A percentile compares a stretch with the other conserved stretches of the same genome.
Conservation (phyloP, 257 asterid species). For the Lycium ferocissimum region DNA sequence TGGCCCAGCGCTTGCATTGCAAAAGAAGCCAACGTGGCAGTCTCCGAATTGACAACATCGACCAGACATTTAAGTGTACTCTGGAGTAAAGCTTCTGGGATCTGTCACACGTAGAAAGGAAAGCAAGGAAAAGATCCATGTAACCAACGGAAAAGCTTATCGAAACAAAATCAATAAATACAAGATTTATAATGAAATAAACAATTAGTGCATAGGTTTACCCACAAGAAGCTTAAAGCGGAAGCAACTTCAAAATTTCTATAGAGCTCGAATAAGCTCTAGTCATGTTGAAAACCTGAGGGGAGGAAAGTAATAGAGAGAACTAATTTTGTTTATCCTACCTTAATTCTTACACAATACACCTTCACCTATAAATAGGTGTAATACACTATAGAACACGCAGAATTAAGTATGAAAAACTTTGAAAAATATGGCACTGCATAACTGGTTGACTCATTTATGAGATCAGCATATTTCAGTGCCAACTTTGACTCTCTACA, state of each 20-base stretch:
- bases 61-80: slow-evolving; percentile 77
- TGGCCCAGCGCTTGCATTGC: slow-evolving; percentile 97
- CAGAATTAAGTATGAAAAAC: not conserved
- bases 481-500: slow-evolving; percentile 7
- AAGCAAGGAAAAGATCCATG: slow-evolving; percentile 23
- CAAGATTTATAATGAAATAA: slow-evolving; percentile 13
- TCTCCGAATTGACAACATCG: slow-evolving; percentile 68
- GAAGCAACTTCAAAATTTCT: not conserved
- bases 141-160: not conserved
- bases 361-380: not conserved
- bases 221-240: not conserved
- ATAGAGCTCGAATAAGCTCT: not conserved
- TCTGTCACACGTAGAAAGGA: slow-evolving; percentile 49
- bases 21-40: slow-evolving; percentile 75
- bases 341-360: slow-evolving; percentile 18
- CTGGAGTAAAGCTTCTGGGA: slow-evolving; percentile 74
- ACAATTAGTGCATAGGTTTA: slow-evolving; percentile 15
- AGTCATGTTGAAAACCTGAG: not conserved
- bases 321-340: not conserved
- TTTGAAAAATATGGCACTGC: not conserved
- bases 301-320: not conserved
- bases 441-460: not conserved
- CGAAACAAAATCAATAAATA: not conserved
- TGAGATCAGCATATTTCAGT: not conserved
- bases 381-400: slow-evolving; percentile 1